A percentile compares a stretch with the other conserved stretches of the same genome.
phyloP scores from a whole-genome alignment of 78 protist genomes.

The Blattamonas nauphoetae region DNA sequence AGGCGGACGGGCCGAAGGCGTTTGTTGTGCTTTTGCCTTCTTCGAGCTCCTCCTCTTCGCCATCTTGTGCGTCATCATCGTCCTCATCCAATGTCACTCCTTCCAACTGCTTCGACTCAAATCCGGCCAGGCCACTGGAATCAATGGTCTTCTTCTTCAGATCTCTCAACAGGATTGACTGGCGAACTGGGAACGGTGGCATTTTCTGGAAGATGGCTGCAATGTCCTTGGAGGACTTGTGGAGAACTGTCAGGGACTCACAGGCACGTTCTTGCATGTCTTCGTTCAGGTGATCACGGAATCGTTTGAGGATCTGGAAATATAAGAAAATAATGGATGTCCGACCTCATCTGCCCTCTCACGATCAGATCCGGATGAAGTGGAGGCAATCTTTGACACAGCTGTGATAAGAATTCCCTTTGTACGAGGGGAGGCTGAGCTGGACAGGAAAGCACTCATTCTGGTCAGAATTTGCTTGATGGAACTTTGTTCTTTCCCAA shows the following conservation, averaged over 20 bases:
- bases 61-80: background rate
- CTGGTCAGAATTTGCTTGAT: background rate
- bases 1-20: background rate
- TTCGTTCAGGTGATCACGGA: constrained; percentile 38
- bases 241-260: constrained; percentile 61
- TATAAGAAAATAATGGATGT: background rate
- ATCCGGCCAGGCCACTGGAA: background rate
- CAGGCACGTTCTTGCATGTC: constrained; percentile 94
- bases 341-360: too few species aligned
- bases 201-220: constrained; percentile 54
- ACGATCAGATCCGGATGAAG: too few species aligned
- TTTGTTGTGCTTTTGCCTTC: background rate
- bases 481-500: background rate
- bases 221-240: too few species aligned
- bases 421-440: background rate
- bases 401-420: background rate
- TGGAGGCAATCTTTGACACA: background rate
- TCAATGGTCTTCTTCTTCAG: background rate
- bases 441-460: background rate
- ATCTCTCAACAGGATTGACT: constrained; percentile 33
- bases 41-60: too few species aligned
- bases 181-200: constrained; percentile 64
- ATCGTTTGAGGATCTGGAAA: constrained; percentile 26
- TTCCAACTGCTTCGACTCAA: too few species aligned
- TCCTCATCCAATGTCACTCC: background rate